Evolutionary conservation across 441 rosid species (phyloP).

Genomic region (Jatropha podagrica): DNA sequence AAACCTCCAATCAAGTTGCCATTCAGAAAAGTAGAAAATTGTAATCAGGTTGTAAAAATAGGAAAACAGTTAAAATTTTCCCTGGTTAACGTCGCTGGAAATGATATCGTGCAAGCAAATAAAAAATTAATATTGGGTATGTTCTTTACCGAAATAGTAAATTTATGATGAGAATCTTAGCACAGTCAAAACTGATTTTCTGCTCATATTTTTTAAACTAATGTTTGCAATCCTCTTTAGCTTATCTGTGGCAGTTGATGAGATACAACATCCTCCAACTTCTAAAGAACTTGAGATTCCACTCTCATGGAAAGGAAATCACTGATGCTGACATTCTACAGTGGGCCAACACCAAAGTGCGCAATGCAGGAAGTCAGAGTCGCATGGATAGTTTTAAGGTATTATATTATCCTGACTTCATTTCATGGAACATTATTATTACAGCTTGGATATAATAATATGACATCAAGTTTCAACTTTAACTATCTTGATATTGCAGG

Average conservation of each 20-base stretch:
- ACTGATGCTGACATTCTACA: slow-evolving; percentile 73
- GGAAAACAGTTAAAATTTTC: slow-evolving; percentile 51
- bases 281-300: slow-evolving; percentile 74
- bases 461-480: neutral
- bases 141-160: neutral
- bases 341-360: slow-evolving; percentile 91
- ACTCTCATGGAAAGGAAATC: slow-evolving; percentile 83
- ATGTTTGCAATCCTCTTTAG: slow-evolving; percentile 33
- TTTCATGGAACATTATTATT: neutral
- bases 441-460: neutral
- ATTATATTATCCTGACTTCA: neutral
- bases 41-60: slow-evolving; percentile 51
- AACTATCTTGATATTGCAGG: slow-evolving; percentile 42
- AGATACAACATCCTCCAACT: slow-evolving; percentile 91
- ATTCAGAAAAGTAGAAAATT: slow-evolving; percentile 57
- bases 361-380: slow-evolving; percentile 57
- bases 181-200: neutral
- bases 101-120: slow-evolving; percentile 52
- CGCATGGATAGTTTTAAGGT: slow-evolving; percentile 71
- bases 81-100: slow-evolving; percentile 54
- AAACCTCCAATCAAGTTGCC: slow-evolving; percentile 62
- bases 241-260: slow-evolving; percentile 98
- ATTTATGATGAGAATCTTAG: neutral
- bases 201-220: neutral
- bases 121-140: slow-evolving; percentile 55